These are phyloP conservation scores for Fraxinus ornus DNA, from an alignment of 305 asterid genomes.

Conservation along the genomic window DNA sequence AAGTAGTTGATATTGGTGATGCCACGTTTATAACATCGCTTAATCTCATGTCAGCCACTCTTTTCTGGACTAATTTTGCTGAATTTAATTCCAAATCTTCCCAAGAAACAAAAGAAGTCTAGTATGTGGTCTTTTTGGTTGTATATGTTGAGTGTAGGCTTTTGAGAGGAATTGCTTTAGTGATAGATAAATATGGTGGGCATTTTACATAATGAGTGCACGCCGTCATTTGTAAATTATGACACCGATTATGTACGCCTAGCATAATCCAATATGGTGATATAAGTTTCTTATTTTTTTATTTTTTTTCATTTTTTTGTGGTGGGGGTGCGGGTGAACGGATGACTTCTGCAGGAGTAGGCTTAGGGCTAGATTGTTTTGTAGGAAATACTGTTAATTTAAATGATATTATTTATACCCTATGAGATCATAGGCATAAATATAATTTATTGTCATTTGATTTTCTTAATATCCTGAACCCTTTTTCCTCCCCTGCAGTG, in stretches of 20 bases:
- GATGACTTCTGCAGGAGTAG: not conserved
- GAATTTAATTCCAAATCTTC: too few species aligned
- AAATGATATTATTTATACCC: not conserved
- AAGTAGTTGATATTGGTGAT: too few species aligned
- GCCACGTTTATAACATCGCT: too few species aligned
- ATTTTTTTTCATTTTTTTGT: not conserved
- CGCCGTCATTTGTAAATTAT: too few species aligned
- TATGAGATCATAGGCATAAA: not conserved
- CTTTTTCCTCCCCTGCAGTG: conserved; percentile 42
- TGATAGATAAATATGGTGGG: not conserved
- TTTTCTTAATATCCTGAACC: not conserved
- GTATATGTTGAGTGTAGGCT: not conserved
- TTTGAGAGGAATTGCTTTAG: not conserved
- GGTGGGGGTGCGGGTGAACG: not conserved
- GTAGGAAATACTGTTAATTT: not conserved
- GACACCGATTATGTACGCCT: too few species aligned
- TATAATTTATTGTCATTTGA: not conserved
- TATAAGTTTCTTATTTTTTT: not conserved
- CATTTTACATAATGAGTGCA: too few species aligned
- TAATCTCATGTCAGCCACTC: too few species aligned
- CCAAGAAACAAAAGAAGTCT: too few species aligned
- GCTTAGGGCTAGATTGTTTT: not conserved
- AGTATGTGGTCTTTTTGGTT: not conserved
- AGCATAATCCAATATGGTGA: too few species aligned
- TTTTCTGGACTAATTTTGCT: too few species aligned